These are phyloP conservation scores for Colletotrichum cordylinicola DNA, from an alignment of 2,329 filamentous ascomycete species.

Conservation along the genomic window DNA sequence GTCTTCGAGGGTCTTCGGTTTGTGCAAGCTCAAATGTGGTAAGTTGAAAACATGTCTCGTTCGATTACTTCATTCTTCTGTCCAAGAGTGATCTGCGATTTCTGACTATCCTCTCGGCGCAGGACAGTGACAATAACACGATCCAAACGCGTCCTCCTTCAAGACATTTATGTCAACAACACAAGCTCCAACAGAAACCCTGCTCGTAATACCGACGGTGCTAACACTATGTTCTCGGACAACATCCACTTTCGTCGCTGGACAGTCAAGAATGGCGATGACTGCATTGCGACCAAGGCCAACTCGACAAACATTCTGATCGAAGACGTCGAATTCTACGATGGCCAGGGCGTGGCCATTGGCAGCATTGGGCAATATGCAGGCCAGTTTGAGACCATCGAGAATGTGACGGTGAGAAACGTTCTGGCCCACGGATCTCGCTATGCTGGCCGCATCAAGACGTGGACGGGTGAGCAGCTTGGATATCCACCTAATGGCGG, in stretches of 20 bases:
- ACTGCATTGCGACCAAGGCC: slow-evolving; percentile 57
- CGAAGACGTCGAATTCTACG: slow-evolving; percentile 52
- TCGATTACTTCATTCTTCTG: background rate
- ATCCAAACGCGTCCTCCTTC: slow-evolving; percentile 48
- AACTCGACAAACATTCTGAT: slow-evolving; percentile 61
- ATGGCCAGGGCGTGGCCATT: slow-evolving; percentile 57
- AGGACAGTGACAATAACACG: slow-evolving; percentile 55
- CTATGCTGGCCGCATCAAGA: background rate
- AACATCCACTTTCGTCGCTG: slow-evolving; percentile 56
- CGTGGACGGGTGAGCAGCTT: background rate
- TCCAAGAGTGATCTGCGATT: background rate
- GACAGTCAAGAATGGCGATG: slow-evolving; percentile 57
- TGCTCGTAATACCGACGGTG: slow-evolving; percentile 44
- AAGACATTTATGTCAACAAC: slow-evolving; percentile 59
- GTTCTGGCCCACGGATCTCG: background rate
- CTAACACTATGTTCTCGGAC: slow-evolving; percentile 57
- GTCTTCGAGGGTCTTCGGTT: slow-evolving; percentile 53
- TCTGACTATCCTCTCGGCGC: background rate
- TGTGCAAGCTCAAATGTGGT: slow-evolving; percentile 63
- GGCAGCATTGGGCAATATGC: slow-evolving; percentile 63
- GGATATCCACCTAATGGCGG: background rate
- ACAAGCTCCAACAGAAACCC: slow-evolving; percentile 35
- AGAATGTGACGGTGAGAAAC: background rate
- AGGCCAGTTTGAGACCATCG: background rate
- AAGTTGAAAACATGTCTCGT: background rate